Base-by-base conservation (phyloP, 129 eudicot genomes). In the Ambrosia trifida region DNA sequence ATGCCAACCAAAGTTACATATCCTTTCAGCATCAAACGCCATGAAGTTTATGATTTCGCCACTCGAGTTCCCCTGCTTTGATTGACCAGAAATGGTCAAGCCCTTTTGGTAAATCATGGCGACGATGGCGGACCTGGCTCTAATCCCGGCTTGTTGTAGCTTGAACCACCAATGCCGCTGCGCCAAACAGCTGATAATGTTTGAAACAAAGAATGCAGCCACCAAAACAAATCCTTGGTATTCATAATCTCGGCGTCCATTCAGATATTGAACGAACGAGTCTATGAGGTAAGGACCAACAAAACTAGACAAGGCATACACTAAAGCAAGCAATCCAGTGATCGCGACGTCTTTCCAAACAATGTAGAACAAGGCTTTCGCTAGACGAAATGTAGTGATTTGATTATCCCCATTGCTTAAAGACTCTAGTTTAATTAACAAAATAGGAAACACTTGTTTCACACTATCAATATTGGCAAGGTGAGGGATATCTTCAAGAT, bases 241-340 rank as follows among this genome's bases (percentile, higher is more conserved):
- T 38, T 87, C 53, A 58, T 65, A 87, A 11, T 63, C 68, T 35
- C 81, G 77, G 0, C n/a, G 72, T 14, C 98, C 98, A 51, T 83
- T 80, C 3, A 93, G 83, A 80, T 79, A 93, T 36, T 85, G 90
- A 52, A 93, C 98, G 40, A 93, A 87, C 38, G 81, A 51, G 63
- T 93, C 95, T 10, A 93, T 93, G 70, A 93, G 95, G 82, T 73
- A 89, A 3, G 98, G 98, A 41, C 96, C 98, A 4, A 87, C 96
- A 70, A 85, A 89, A 44, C 88, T 57, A 14, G 96, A 84, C 52
- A 89, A 45, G 0, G 95, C 76, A 70, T 79, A 75, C 1, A 46
- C 50, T n/a, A 82, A 59, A 9, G 79, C 89, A 19, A 81, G 75
- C 19, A 89, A 2, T 4, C 81, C 95, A 5, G 96, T 85, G 18